Evolutionary conservation across 331 rosid species (phyloP).

Genomic region (Quercus phellos): DNA sequence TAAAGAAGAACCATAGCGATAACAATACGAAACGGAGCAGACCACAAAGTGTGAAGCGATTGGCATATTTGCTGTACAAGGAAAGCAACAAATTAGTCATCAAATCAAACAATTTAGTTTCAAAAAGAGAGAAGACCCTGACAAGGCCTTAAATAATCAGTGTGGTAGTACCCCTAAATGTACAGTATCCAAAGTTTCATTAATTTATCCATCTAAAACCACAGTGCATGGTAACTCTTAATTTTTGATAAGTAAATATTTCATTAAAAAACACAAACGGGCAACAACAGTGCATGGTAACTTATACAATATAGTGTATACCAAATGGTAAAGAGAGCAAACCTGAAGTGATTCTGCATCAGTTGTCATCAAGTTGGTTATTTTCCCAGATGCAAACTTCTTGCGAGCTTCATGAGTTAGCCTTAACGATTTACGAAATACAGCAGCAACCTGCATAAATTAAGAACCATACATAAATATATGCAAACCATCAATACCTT

Average conservation of each 20-base stretch:
- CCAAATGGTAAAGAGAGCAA: conserved; percentile 6
- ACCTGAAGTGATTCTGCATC: conserved; percentile 94
- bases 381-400: conserved; percentile 89
- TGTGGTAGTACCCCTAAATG: background rate
- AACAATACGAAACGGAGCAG: conserved; percentile 77
- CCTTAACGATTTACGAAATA: conserved; percentile 90
- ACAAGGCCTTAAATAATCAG: background rate
- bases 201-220: background rate
- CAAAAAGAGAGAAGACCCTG: background rate
- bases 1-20: conserved; percentile 73
- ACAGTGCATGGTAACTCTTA: background rate
- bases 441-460: conserved; percentile 73
- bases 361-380: conserved; percentile 95
- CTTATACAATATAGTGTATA: background rate
- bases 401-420: conserved; percentile 95
- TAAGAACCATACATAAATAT: background rate
- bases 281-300: background rate
- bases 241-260: too few species aligned
- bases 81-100: conserved; percentile 6
- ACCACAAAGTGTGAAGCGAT: conserved; percentile 83
- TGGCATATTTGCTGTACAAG: conserved; percentile 65
- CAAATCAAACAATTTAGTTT: background rate
- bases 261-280: too few species aligned
- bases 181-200: background rate
- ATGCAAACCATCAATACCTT: conserved; percentile 10